Evolutionary conservation across 345 rosid species (phyloP).

Genomic region (Viola odorata): DNA sequence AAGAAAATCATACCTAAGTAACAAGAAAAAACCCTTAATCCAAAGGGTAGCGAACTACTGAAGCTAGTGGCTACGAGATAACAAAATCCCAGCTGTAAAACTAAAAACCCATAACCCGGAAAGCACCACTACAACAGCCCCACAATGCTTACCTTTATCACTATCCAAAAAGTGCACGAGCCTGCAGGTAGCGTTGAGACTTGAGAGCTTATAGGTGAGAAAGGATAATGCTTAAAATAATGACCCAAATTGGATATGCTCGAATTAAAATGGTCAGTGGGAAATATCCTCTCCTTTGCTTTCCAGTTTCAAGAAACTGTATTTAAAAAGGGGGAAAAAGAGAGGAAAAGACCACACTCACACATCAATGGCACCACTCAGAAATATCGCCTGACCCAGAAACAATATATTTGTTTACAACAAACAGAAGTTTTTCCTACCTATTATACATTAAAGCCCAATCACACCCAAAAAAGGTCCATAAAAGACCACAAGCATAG

Average conservation of each 20-base stretch:
- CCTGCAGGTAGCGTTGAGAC: background rate
- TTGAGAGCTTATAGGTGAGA: constrained; percentile 3
- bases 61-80: background rate
- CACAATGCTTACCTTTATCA: background rate
- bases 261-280: too few species aligned
- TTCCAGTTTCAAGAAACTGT: too few species aligned
- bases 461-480: too few species aligned
- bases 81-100: background rate
- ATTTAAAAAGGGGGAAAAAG: too few species aligned
- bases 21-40: constrained; percentile 7
- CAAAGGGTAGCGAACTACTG: background rate
- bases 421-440: too few species aligned
- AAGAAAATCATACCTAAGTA: constrained; percentile 10
- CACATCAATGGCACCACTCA: too few species aligned
- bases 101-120: background rate
- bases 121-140: background rate
- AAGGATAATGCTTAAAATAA: constrained; percentile 29
- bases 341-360: too few species aligned
- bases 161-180: background rate
- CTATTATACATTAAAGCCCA: too few species aligned
- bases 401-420: too few species aligned
- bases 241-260: constrained; percentile 1
- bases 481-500: too few species aligned
- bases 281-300: too few species aligned
- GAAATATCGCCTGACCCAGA: too few species aligned